Evolutionary conservation across 2,329 filamentous ascomycete genomes (phyloP), one percentile per base, ranked within the genome.

Genomic region (Fusarium liriodendri): DNA sequence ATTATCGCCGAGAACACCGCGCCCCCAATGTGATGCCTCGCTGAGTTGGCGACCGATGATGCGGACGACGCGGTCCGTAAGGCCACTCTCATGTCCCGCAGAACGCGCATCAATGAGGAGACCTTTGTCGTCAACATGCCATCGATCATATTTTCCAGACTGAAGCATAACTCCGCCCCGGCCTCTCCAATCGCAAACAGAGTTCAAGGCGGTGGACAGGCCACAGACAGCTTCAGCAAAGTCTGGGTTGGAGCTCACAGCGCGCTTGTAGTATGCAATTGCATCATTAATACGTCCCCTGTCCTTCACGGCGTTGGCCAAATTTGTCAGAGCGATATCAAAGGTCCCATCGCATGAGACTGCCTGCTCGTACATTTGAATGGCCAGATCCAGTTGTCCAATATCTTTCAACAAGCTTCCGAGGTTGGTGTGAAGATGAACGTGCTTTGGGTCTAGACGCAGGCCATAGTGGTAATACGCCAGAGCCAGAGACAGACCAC

Each of bases 211-310:
- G 67, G 97, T 98, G 2, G 95, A 95, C 62, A 99, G 88, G 9
- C 97, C 97, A 82, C 97, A 99, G 0, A 99, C 96, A 8, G 97
- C 97, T 84, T 99, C 97, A 1, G 97, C 95, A 83, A 99, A 99
- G 37, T 97, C 93, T 0, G 97, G 96, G 76, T 97, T 99, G n/a
- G 95, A 91, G 37, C 89, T 88, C 11, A 99, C 96, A 42, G 97
- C 97, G 73, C 95, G 91, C 78, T 91, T 94, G 85, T 99, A 99
- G 81, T 97, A 98, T 29, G 86, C 85, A 69, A 99, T 98, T 2
- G 97, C 97, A 80, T 99, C 97, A 66, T 91, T 93, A 75, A 98
- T 94, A 50, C 94, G 91, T 3, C 97, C 97, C 76, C 97, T 95
- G 81, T 99, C 97, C 82, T 99, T 99, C 75, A 99, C 95, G 10